phyloP scores from a whole-genome alignment of 805 yeast species.

The Jamesozyma piceae region DNA sequence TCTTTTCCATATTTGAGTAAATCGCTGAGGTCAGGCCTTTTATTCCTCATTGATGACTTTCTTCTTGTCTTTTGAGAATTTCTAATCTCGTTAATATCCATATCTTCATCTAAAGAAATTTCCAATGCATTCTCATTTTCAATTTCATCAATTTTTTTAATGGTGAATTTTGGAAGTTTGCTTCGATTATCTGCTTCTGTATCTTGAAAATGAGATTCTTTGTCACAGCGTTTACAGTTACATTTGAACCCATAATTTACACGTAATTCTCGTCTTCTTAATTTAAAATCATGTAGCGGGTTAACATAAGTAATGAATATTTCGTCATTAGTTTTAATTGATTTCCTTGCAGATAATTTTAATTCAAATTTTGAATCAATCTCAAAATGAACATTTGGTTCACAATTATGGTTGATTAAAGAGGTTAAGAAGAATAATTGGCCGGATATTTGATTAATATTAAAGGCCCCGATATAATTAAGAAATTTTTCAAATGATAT shows the following conservation, averaged over 20 bases:
- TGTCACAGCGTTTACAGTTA: constrained; percentile 53
- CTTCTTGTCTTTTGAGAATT: constrained; percentile 11
- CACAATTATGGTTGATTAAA: constrained; percentile 69
- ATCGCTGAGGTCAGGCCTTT: constrained; percentile 37
- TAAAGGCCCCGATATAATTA: constrained; percentile 58
- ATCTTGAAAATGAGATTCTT: constrained; percentile 31
- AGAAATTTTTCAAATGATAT: constrained; percentile 47
- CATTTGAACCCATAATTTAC: constrained; percentile 78
- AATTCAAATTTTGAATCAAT: constrained; percentile 40
- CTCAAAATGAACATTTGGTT: constrained; percentile 55
- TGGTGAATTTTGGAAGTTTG: no score
- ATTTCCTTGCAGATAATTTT: constrained; percentile 49
- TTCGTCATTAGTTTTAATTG: constrained; percentile 57
- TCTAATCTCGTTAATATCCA: background rate
- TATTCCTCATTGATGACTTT: constrained; percentile 27
- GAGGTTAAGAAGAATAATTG: constrained; percentile 54
- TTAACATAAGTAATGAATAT: constrained; percentile 61
- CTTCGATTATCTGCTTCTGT: background rate
- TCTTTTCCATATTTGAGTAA: constrained; percentile 39
- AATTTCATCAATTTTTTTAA: no score
- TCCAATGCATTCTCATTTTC: background rate
- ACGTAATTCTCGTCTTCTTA: constrained; percentile 56
- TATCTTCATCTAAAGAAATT: background rate
- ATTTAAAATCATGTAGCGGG: constrained; percentile 50
- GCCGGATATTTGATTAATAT: constrained; percentile 63